These are phyloP conservation scores for Yamadazyma nakazawae DNA, from an alignment of 805 yeast species.

Conservation along the genomic window DNA sequence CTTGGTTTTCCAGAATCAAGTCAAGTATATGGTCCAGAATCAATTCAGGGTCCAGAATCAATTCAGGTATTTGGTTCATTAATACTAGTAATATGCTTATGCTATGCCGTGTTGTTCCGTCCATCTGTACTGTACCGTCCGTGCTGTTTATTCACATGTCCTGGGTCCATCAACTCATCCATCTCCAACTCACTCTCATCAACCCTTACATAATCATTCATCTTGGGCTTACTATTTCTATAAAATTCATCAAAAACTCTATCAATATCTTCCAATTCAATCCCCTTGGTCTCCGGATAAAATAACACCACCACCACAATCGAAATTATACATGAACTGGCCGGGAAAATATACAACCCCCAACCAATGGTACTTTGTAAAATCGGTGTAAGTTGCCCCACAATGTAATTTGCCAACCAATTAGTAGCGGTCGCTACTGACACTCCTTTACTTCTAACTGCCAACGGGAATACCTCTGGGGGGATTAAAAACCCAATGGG, in stretches of 20 bases:
- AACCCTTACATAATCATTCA: conserved; percentile 15
- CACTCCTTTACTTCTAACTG: conserved; percentile 43
- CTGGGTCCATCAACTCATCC: too few species aligned
- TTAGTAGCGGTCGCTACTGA: conserved; percentile 44
- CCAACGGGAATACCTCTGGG: conserved; percentile 43
- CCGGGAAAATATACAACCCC: conserved; percentile 42
- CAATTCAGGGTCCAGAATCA: too few species aligned
- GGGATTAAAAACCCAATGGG: conserved; percentile 44
- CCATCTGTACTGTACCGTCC: too few species aligned
- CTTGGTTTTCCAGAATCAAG: too few species aligned
- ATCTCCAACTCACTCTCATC: conserved; percentile 18
- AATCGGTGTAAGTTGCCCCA: conserved; percentile 44
- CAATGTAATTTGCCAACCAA: conserved; percentile 44
- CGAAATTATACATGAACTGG: conserved; percentile 33
- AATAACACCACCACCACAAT: conserved; percentile 31
- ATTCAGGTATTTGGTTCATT: too few species aligned
- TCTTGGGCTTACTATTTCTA: conserved; percentile 16
- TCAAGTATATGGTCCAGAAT: too few species aligned
- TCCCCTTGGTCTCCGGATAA: conserved; percentile 45
- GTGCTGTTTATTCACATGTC: too few species aligned
- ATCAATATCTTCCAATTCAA: conserved; percentile 43
- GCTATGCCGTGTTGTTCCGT: too few species aligned
- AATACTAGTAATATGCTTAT: too few species aligned
- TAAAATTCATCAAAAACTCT: conserved; percentile 34
- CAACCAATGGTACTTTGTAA: conserved; percentile 38